Base-by-base conservation (phyloP, 257 asterid genomes). In the Capsicum chinense region DNA sequence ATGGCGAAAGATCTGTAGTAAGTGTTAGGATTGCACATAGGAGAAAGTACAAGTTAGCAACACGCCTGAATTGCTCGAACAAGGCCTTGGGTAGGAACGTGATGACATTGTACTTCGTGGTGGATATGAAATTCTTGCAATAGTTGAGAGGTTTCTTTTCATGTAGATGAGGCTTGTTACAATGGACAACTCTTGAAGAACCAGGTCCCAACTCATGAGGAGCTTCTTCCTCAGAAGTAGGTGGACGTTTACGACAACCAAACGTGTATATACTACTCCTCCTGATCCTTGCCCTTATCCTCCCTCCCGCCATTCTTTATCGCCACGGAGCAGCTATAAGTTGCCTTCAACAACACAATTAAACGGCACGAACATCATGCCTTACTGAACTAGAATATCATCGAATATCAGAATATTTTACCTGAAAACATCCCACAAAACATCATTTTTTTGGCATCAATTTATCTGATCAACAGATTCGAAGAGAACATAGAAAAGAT, bases 31-130 rank as follows among this genome's bases (percentile, higher is more conserved):
- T 90, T 33, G 99, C 98, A 21, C 97, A 95, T 50, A 92, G 85
- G 78, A 96, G 98, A 91, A 96, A 96, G 87, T 96, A 96, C 86
- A 96, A 83, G 88, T 94, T 94, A 87, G 98, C 98, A 79, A 96
- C 98, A 35, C 99, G 98, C 68, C 97, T 90, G 87, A 96, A 96
- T 84, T 96, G 99, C 86, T 96, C 99, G 57, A 94, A 94, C 79
- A 92, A 83, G 68, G 99, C 99, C 92, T 94, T 96, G 26, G 99
- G 99, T 81, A 96, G 85, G 92, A 96, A 96, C 6, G 98, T 90
- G 54, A 92, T 74, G 86, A 94, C 79, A 87, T 96, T 96, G 89
- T 96, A 96, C 90, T 96, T 96, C 4, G 99, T 96, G 63, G 99
- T 96, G 54, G 99, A 88, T 86, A 93, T 94, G 58, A 92, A 90